Percentiles rank a stretch among this genome's conserved stretches.
Evolutionary conservation across 1,139 yeast species (phyloP).

Genomic region (Candida pseudoviswanathii): DNA sequence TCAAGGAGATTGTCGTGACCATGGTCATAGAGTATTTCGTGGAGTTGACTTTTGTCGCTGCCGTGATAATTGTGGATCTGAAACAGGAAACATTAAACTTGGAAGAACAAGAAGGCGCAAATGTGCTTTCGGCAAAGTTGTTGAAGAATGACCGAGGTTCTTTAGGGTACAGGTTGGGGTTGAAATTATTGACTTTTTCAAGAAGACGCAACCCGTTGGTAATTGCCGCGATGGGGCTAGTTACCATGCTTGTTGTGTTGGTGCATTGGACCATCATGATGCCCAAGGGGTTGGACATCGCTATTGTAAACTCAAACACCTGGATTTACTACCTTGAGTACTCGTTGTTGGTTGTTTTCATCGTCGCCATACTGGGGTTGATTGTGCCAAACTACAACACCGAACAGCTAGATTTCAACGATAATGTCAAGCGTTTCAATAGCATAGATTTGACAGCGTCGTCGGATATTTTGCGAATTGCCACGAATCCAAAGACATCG

Average conservation of each 20-base stretch:
- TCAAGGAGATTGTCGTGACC: constrained; percentile 31
- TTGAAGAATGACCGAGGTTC: constrained; percentile 24
- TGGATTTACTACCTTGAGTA: constrained; percentile 37
- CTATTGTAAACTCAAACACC: constrained; percentile 24
- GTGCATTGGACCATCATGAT: constrained; percentile 31
- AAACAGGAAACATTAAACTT: constrained; percentile 54
- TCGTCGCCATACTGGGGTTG: constrained; percentile 30
- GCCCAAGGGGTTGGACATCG: constrained; percentile 25
- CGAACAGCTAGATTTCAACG: neutral
- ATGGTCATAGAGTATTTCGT: constrained; percentile 57
- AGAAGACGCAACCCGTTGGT: constrained; percentile 26
- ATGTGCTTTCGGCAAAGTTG: constrained; percentile 29
- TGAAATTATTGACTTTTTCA: constrained; percentile 35
- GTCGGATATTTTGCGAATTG: constrained; percentile 62
- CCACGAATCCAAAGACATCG: constrained; percentile 57
- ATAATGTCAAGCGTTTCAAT: constrained; percentile 23
- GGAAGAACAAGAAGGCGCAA: constrained; percentile 22
- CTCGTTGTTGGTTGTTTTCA: constrained; percentile 26
- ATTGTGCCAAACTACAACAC: constrained; percentile 8
- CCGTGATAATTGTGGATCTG: constrained; percentile 67
- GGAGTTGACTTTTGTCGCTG: constrained; percentile 63
- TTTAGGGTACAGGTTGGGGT: constrained; percentile 34
- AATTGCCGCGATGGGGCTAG: constrained; percentile 4
- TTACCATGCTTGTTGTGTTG: constrained; percentile 14
- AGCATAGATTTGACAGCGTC: constrained; percentile 61